phyloP scores from a whole-genome alignment of 1,284 basidiomycete species.

The Moesziomyces globuligerus region DNA sequence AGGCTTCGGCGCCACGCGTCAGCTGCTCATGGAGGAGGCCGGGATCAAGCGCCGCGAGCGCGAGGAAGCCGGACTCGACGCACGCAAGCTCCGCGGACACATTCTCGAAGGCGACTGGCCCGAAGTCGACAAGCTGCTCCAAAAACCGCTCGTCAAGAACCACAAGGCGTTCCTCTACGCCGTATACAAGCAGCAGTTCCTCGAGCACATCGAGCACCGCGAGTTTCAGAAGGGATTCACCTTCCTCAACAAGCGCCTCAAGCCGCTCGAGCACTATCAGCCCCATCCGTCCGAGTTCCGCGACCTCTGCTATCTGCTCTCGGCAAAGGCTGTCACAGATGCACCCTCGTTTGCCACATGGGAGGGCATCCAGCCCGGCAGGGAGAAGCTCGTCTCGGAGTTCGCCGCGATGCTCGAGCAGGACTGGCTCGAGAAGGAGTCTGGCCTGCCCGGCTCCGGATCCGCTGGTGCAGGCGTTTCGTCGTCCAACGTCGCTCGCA shows the following conservation, averaged over 20 bases:
- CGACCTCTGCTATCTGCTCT: constrained; percentile 70
- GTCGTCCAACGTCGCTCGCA: constrained; percentile 1
- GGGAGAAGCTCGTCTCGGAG: constrained; percentile 68
- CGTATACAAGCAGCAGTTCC: constrained; percentile 68
- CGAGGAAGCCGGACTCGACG: constrained; percentile 64
- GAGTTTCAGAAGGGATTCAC: constrained; percentile 70
- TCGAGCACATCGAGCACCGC: constrained; percentile 71
- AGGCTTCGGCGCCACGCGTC: constrained; percentile 66
- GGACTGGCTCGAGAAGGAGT: constrained; percentile 56
- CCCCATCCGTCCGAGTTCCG: constrained; percentile 70
- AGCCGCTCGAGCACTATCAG: constrained; percentile 71
- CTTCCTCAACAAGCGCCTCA: constrained; percentile 70
- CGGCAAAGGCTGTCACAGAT: constrained; percentile 69
- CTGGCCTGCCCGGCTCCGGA: constrained; percentile 31
- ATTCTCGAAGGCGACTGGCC: constrained; percentile 70
- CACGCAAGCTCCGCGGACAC: constrained; percentile 68
- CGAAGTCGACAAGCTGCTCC: constrained; percentile 68
- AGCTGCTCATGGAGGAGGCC: constrained; percentile 68
- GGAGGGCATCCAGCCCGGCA: constrained; percentile 69
- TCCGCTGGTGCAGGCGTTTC: constrained; percentile 1
- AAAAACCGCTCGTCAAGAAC: constrained; percentile 68
- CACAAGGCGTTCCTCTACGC: constrained; percentile 70
- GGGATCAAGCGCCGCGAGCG: constrained; percentile 60
- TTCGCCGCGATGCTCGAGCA: constrained; percentile 61
- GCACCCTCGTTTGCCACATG: constrained; percentile 70